Evolutionary conservation across 2,329 filamentous ascomycete species (phyloP).

Genomic region (Fusarium oxysporum): DNA sequence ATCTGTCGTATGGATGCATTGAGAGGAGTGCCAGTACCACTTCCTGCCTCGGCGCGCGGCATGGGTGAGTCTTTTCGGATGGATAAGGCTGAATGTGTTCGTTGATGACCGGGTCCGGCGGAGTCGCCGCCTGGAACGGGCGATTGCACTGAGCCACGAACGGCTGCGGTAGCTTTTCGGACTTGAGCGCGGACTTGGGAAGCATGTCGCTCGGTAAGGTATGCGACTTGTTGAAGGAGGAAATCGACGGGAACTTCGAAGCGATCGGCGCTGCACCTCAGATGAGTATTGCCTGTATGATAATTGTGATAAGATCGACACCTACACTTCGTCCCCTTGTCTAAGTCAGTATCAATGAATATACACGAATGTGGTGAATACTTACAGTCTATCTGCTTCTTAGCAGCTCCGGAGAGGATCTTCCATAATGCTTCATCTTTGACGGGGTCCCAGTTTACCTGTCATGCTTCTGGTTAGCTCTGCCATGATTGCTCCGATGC

Average conservation of each 20-base stretch:
- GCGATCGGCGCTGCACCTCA: slow-evolving; percentile 68
- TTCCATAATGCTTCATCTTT: slow-evolving; percentile 94
- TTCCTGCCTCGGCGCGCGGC: slow-evolving; percentile 59
- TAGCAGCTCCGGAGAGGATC: slow-evolving; percentile 83
- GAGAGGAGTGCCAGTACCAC: slow-evolving; percentile 56
- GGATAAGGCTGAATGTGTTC: slow-evolving; percentile 66
- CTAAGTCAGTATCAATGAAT: slow-evolving; percentile 34
- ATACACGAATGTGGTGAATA: slow-evolving; percentile 6
- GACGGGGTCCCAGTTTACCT: slow-evolving; percentile 88
- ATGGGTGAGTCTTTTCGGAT: slow-evolving; percentile 68
- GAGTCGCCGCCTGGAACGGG: slow-evolving; percentile 65
- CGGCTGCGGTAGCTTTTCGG: slow-evolving; percentile 74
- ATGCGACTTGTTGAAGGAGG: slow-evolving; percentile 91
- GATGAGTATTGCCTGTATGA: slow-evolving; percentile 38
- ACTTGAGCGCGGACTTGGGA: slow-evolving; percentile 92
- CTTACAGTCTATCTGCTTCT: slow-evolving; percentile 89
- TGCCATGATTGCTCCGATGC: slow-evolving; percentile 20
- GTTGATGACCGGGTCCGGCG: slow-evolving; percentile 50
- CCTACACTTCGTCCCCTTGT: slow-evolving; percentile 81
- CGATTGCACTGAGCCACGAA: slow-evolving; percentile 68
- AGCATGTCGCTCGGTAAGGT: slow-evolving; percentile 90
- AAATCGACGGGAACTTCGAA: slow-evolving; percentile 91
- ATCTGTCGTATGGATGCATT: slow-evolving; percentile 58
- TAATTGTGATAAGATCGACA: slow-evolving; percentile 38
- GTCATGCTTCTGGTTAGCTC: slow-evolving; percentile 40